Evolutionary conservation across 2,329 filamentous ascomycete species (phyloP), one percentile per base, ranked within the genome.

Genomic region (Setomelanomma holmii): DNA sequence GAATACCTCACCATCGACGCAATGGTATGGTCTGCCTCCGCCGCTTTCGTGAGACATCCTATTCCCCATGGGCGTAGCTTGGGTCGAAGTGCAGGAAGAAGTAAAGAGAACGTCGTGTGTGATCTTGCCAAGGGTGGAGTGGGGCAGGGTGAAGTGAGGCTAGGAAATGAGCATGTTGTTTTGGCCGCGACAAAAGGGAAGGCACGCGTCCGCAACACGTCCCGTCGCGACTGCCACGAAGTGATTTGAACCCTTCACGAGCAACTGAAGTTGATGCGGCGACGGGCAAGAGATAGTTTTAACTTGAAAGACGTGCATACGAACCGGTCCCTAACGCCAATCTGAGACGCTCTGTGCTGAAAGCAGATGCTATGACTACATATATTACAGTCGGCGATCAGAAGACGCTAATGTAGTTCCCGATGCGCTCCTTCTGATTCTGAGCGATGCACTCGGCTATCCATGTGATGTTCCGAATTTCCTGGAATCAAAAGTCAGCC

Each of bases 381-480:
- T 35, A 56, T 35, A 54, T 44, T 51, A 55, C 40, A 22, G 51
- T 52, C 40, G 20, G 52, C 21, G 50, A 54, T 64, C 56, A 71
- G 50, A 99, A 96, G 57, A 98, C 95, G 78, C 92, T 96, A 76
- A 99, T 99, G 78, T 96, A 99, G 79, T 98, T 99, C 67, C 91
- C 90, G 75, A 99, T 98, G 73, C 95, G 87, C 78, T 99, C 95
- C 82, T 99, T 99, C 79, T 99, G 95, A 81, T 96, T 97, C 79
- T 99, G 95, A 49, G 95, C 95, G 84, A 99, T 99, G 80, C 95
- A 99, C 78, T 99, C 95, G 19, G 95, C 89, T 76, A 99, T 99
- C 95, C 95, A 99, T 45, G 95, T 98, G 71, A 99, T 96, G 78
- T 99, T 99, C 62, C 95, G 90, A 68, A 98, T 97, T 89, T 99